A percentile compares a stretch with the other conserved stretches of the same genome.
phyloP scores from a whole-genome alignment of 192 early-diverging fungal genomes.

The Coemansia sp. region DNA sequence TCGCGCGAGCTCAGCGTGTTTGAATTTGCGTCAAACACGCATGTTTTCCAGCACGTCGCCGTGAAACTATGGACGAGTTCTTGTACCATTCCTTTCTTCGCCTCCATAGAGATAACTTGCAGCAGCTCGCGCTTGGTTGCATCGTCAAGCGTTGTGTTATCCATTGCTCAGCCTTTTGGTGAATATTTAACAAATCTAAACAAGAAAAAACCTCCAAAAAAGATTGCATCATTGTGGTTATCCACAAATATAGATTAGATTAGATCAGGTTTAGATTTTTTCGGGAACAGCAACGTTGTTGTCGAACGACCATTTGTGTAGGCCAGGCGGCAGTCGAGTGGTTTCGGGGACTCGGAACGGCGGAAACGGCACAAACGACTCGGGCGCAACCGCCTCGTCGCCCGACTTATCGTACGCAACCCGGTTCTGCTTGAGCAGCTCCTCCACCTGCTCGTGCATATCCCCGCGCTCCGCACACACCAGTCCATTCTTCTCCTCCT shows the following conservation, averaged over 20 bases:
- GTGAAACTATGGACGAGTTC: too few species aligned
- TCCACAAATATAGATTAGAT: neutral
- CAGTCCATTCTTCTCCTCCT: constrained; percentile 28
- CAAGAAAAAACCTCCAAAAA: neutral
- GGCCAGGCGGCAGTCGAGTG: constrained; percentile 34
- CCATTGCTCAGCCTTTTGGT: neutral
- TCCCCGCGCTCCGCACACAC: constrained; percentile 27
- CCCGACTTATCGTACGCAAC: constrained; percentile 37
- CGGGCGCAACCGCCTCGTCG: constrained; percentile 36
- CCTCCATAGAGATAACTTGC: constrained; percentile 62
- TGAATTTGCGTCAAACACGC: constrained; percentile 54
- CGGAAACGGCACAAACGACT: constrained; percentile 43
- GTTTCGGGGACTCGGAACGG: constrained; percentile 40
- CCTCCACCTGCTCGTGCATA: constrained; percentile 32
- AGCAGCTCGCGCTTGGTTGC: constrained; percentile 58
- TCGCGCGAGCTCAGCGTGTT: constrained; percentile 59
- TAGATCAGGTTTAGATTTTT: neutral
- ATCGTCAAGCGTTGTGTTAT: constrained; percentile 51
- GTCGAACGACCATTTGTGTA: constrained; percentile 45
- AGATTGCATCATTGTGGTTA: too few species aligned
- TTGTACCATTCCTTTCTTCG: too few species aligned
- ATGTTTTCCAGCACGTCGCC: constrained; percentile 59
- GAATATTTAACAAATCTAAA: too few species aligned
- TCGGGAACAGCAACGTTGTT: constrained; percentile 33
- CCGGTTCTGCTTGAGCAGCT: constrained; percentile 40